Percentiles rank a stretch among this genome's conserved stretches.
Conservation (phyloP, 2,329 filamentous ascomycete genomes). For the Cadophora sp. region DNA sequence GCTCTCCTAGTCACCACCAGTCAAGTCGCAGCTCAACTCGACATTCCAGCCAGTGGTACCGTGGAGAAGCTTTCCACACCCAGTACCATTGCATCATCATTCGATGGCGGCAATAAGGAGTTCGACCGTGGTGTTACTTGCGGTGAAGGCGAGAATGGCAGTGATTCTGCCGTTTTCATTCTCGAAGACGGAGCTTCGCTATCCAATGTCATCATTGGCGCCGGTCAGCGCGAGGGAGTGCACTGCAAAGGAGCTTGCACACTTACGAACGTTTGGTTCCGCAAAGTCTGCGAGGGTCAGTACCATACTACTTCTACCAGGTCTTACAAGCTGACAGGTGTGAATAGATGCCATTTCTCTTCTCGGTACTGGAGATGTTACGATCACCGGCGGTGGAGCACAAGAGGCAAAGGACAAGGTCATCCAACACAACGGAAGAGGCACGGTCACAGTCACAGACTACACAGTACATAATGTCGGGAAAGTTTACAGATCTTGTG, state of each 20-base stretch:
- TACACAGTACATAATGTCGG: conserved; percentile 51
- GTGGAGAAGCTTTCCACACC: no score
- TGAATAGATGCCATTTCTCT: conserved; percentile 43
- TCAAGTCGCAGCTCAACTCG: neutral
- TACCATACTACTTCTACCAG: neutral
- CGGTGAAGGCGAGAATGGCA: conserved; percentile 14
- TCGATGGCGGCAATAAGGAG: conserved; percentile 18
- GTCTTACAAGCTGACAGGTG: conserved; percentile 14
- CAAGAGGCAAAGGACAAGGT: conserved; percentile 47
- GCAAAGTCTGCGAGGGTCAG: conserved; percentile 11
- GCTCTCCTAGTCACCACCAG: no score
- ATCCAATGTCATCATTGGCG: conserved; percentile 17
- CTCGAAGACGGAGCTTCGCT: conserved; percentile 11
- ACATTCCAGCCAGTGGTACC: neutral
- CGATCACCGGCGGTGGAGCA: conserved; percentile 48
- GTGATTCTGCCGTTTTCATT: conserved; percentile 13
- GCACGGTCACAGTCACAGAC: conserved; percentile 46
- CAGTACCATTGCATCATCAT: neutral
- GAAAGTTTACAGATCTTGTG: conserved; percentile 56
- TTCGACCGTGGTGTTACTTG: conserved; percentile 11
- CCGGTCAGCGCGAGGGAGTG: conserved; percentile 7
- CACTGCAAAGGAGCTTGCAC: conserved; percentile 17
- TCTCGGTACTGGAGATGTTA: conserved; percentile 43
- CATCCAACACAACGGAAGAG: conserved; percentile 47
- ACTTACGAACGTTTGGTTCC: conserved; percentile 13